Evolutionary conservation across 2,329 filamentous ascomycete species (phyloP), one percentile per base, ranked within the genome.

Genomic region (Rhynchosporium graminicola): DNA sequence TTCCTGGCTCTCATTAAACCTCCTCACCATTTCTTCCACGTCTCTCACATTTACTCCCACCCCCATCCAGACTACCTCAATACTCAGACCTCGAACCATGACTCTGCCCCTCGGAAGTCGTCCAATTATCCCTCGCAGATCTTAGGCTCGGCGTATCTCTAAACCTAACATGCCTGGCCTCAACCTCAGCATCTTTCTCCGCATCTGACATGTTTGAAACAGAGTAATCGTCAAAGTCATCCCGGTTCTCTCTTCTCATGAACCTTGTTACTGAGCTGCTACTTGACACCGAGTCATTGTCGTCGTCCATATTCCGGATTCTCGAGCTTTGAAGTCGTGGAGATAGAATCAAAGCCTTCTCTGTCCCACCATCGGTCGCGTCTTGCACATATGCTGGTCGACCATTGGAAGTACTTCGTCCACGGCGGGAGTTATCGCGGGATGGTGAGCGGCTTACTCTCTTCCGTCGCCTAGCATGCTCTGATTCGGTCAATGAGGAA

Each of bases 161-260:
- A 38, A 65, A 65, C 1, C 43, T 62, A 13, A 65, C 64, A 42
- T 66, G 62, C 57, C 57, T 57, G 4, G 54, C 56, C 31, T 61
- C 62, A 29, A 13, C 31, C 47, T 62, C 62, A 40, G 56, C 52
- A 45, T 52, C 36, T 28, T 38, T 62, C 40, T 64, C 63, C 40
- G 43, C 6, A 26, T 59, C 59, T 7, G 55, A 47, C 29, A 60
- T 31, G 38, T 61, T 48, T 12, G 56, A 47, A n/a, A 28, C 26
- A 26, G 61, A 59, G 15, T 59, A 10, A 9, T 61, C 56, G 36
- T 40, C 40, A 9, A 4, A 36, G 5, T 40, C 7, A 45, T 45
- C 38, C 12, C 42, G 12, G 33, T 56, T 15, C 29, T 45, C 20
- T 15, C 12, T 47, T 29, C 47, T 43, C 13, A 33, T 58, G 28